Evolutionary conservation across 768 basidiomycete species (phyloP).

Genomic region (Dioszegia aurantiaca): DNA sequence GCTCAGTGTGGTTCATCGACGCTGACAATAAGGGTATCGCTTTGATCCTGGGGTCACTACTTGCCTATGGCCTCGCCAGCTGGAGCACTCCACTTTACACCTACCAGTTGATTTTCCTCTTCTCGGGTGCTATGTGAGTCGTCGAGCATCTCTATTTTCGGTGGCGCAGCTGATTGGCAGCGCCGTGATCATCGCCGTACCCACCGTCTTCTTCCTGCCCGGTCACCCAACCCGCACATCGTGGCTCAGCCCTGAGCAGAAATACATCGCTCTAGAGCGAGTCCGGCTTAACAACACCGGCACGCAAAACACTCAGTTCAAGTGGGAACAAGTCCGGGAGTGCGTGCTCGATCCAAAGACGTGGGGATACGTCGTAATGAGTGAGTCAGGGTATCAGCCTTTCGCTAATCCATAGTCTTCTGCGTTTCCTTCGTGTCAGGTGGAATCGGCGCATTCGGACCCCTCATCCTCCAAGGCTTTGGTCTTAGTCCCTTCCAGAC

Average conservation of each 20-base stretch:
- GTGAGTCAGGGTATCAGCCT: constrained; percentile 3
- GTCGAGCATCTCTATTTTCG: constrained; percentile 8
- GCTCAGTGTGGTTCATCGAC: neutral
- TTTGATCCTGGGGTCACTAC: constrained; percentile 56
- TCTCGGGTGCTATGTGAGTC: constrained; percentile 53
- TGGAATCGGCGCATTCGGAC: constrained; percentile 56
- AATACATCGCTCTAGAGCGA: constrained; percentile 44
- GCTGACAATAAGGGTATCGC: constrained; percentile 46
- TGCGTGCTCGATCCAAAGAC: constrained; percentile 55
- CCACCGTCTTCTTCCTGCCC: constrained; percentile 41
- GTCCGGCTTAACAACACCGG: constrained; percentile 35
- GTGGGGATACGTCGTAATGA: constrained; percentile 55
- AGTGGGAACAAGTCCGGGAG: constrained; percentile 36
- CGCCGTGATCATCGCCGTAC: constrained; percentile 16
- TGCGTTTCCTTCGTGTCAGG: constrained; percentile 43
- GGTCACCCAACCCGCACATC: constrained; percentile 49
- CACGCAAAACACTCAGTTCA: constrained; percentile 37
- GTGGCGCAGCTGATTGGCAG: neutral
- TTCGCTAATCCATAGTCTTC: constrained; percentile 14
- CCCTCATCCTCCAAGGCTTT: constrained; percentile 57
- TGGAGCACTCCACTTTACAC: constrained; percentile 42
- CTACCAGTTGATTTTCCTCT: constrained; percentile 57
- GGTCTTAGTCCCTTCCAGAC: constrained; percentile 53
- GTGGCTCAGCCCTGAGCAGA: constrained; percentile 43
- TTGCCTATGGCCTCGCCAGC: constrained; percentile 56